Evolutionary conservation across 768 basidiomycete genomes (phyloP).

Genomic region (Russula sp.): DNA sequence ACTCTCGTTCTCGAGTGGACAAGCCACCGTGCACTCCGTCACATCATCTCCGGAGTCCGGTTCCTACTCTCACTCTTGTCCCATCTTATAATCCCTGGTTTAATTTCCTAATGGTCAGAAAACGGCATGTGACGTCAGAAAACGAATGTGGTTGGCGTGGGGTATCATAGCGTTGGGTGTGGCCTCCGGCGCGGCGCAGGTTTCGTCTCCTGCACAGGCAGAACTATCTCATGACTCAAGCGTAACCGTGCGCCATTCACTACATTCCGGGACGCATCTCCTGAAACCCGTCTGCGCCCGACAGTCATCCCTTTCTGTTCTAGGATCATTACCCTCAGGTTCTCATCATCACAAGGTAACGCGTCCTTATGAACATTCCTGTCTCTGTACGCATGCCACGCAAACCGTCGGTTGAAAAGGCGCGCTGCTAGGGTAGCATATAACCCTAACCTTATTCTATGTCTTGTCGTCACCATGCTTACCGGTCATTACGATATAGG

Average conservation of each 20-base stretch:
- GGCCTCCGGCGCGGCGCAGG: constrained; percentile 30
- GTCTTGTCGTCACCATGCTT: constrained; percentile 9
- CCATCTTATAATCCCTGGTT: background rate
- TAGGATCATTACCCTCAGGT: constrained; percentile 11
- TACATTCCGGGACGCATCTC: background rate
- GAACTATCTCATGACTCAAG: constrained; percentile 16
- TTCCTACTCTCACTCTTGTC: background rate
- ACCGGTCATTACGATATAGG: background rate
- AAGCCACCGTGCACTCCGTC: background rate
- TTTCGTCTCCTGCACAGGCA: constrained; percentile 20
- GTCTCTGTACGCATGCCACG: background rate
- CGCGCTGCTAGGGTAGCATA: background rate
- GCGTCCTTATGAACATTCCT: background rate
- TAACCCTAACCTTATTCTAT: constrained; percentile 28
- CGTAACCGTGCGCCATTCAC: constrained; percentile 1
- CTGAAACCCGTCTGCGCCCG: background rate
- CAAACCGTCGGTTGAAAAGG: background rate
- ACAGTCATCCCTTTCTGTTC: constrained; percentile 15
- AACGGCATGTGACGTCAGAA: constrained; percentile 27
- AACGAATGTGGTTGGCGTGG: constrained; percentile 36
- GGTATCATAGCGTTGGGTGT: constrained; percentile 35
- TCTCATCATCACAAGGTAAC: constrained; percentile 16
- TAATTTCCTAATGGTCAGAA: constrained; percentile 14
- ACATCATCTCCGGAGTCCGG: background rate
- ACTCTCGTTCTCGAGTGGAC: background rate